These are phyloP conservation scores for Wickerhamiella azyma DNA, from an alignment of 805 yeast genomes.

Conservation along the genomic window DNA sequence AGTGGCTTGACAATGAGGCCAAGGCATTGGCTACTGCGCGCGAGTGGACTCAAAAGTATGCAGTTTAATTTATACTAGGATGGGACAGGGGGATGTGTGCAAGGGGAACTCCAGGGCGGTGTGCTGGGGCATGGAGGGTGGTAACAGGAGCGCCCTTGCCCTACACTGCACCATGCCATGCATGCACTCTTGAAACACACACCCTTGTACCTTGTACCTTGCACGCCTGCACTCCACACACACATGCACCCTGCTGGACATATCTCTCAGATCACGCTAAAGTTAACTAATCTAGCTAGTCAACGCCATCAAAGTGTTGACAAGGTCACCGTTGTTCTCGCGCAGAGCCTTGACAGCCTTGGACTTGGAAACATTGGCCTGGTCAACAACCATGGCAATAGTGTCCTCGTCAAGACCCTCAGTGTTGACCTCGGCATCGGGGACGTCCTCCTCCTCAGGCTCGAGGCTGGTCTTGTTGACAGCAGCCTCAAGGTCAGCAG, in stretches of 20 bases:
- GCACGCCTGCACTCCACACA: no score
- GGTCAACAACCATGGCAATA: slow-evolving; percentile 76
- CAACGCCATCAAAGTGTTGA: slow-evolving; percentile 75
- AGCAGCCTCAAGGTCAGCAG: slow-evolving; percentile 24
- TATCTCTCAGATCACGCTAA: no score
- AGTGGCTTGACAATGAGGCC: slow-evolving; percentile 79
- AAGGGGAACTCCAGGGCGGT: no score
- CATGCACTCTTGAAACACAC: no score
- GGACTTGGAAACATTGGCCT: slow-evolving; percentile 75
- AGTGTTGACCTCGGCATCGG: slow-evolving; percentile 68
- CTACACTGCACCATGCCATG: no score
- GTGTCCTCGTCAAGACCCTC: slow-evolving; percentile 73
- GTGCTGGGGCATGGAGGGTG: no score
- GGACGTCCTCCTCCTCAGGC: slow-evolving; percentile 35
- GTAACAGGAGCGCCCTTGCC: no score
- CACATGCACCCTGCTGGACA: no score
- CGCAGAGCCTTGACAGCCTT: slow-evolving; percentile 87
- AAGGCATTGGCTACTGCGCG: slow-evolving; percentile 69
- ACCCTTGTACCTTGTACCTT: no score
- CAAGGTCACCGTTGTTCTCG: slow-evolving; percentile 84
- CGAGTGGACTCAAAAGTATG: slow-evolving; percentile 58
- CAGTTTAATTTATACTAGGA: slow-evolving; percentile 25
- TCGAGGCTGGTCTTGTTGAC: slow-evolving; percentile 23
- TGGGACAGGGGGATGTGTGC: no score
- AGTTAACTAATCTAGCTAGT: slow-evolving; percentile 22